phyloP scores from a whole-genome alignment of 768 basidiomycete species.

The Pleurotus citrinopileatus region DNA sequence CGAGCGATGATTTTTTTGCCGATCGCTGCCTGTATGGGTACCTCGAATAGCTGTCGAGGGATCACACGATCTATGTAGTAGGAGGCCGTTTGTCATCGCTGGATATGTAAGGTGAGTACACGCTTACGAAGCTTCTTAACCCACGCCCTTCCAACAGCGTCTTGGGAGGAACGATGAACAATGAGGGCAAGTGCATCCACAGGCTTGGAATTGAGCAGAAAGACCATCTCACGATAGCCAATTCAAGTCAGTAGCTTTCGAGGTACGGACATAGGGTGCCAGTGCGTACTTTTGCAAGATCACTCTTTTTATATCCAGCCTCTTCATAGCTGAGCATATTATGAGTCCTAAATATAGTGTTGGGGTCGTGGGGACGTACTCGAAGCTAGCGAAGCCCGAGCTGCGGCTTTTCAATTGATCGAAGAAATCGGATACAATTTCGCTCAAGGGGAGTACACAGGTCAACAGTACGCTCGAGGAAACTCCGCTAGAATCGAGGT shows the following conservation, averaged over 20 bases:
- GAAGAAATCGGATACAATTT: slow-evolving; percentile 95
- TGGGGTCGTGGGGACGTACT: slow-evolving; percentile 46
- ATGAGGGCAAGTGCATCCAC: slow-evolving; percentile 94
- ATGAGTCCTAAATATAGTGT: neutral
- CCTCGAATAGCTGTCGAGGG: slow-evolving; percentile 89
- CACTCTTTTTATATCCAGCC: slow-evolving; percentile 79
- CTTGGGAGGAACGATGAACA: slow-evolving; percentile 79
- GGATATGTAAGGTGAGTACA: neutral
- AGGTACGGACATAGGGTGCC: neutral
- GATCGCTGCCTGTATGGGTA: slow-evolving; percentile 92
- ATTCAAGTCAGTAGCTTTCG: neutral
- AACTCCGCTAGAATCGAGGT: slow-evolving; percentile 58
- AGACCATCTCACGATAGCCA: slow-evolving; percentile 86
- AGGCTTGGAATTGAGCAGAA: slow-evolving; percentile 83
- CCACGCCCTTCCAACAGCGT: slow-evolving; percentile 77
- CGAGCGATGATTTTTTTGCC: slow-evolving; percentile 87
- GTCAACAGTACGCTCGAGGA: slow-evolving; percentile 76
- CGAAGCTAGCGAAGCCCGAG: slow-evolving; percentile 90
- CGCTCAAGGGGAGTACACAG: slow-evolving; percentile 83
- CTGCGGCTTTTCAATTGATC: slow-evolving; percentile 91
- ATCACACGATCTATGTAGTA: slow-evolving; percentile 85
- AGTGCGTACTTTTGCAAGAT: slow-evolving; percentile 71
- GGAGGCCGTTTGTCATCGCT: neutral
- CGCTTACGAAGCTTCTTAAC: slow-evolving; percentile 86
- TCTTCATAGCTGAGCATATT: slow-evolving; percentile 77